Conservation (phyloP, 2,329 filamentous ascomycete genomes). For the Pseudogymnoascus sp. region DNA sequence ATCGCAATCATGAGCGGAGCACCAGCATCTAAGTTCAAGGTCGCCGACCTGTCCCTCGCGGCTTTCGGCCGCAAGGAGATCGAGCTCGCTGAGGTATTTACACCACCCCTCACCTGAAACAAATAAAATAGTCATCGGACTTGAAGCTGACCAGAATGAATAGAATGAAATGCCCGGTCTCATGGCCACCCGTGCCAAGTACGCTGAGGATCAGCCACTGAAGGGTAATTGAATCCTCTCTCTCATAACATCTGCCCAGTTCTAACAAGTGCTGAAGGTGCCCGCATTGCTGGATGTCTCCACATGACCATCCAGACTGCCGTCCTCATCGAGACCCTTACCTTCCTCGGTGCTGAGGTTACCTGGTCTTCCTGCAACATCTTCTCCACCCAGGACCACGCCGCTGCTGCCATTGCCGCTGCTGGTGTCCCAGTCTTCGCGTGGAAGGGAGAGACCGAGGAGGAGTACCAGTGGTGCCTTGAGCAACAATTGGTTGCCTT, state of each 20-base stretch:
- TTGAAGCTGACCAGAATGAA: conserved; percentile 3
- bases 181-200: conserved; percentile 89
- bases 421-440: conserved; percentile 78
- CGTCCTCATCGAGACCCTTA: conserved; percentile 97
- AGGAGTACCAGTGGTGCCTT: conserved; percentile 99
- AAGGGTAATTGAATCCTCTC: conserved; percentile 38
- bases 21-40: conserved; percentile 59
- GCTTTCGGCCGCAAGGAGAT: conserved; percentile 99
- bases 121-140: background rate
- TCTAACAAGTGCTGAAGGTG: conserved; percentile 36
- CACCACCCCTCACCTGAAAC: background rate
- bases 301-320: conserved; percentile 99
- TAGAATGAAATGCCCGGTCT: conserved; percentile 89
- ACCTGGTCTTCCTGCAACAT: conserved; percentile 99
- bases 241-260: conserved; percentile 18
- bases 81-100: conserved; percentile 69
- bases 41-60: conserved; percentile 94
- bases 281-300: conserved; percentile 93
- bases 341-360: conserved; percentile 88
- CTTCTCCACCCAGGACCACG: conserved; percentile 98
- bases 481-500: conserved; percentile 97
- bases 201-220: conserved; percentile 85
- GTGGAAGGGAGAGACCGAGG: conserved; percentile 84
- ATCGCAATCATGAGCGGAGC: conserved; percentile 12
- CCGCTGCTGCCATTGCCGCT: conserved; percentile 92